Evolutionary conservation across 371 early-diverging fungal genomes (phyloP).

Genomic region (Fennellomyces sp.): DNA sequence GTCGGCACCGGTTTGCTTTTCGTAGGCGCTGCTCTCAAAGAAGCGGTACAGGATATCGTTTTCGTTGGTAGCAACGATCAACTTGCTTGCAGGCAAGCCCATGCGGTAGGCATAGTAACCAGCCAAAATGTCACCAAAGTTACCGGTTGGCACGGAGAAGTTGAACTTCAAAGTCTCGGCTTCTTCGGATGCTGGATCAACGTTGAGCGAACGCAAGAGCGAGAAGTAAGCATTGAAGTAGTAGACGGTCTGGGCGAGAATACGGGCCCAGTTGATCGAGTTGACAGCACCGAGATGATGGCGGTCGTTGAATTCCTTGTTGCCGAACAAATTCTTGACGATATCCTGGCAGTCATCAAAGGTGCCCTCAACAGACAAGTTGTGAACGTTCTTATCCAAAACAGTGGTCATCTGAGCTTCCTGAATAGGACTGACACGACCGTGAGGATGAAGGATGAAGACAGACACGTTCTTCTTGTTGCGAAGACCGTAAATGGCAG

Average conservation of each 20-base stretch:
- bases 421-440: conserved; percentile 91
- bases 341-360: conserved; percentile 97
- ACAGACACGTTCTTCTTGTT: conserved; percentile 92
- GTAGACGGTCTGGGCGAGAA: conserved; percentile 94
- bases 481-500: conserved; percentile 96
- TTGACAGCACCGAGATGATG: conserved; percentile 94
- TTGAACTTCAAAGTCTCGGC: conserved; percentile 62
- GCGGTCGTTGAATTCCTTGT: conserved; percentile 72
- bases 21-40: conserved; percentile 86
- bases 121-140: conserved; percentile 97
- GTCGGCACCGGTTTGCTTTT: conserved; percentile 61
- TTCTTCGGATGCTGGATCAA: conserved; percentile 49
- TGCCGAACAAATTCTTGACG: conserved; percentile 89
- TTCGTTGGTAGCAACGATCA: conserved; percentile 92
- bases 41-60: conserved; percentile 97
- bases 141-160: conserved; percentile 96
- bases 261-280: conserved; percentile 99
- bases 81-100: conserved; percentile 86
- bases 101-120: conserved; percentile 91
- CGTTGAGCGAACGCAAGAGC: conserved; percentile 60
- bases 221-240: conserved; percentile 93
- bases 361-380: conserved; percentile 89
- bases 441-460: conserved; percentile 92
- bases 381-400: conserved; percentile 90
- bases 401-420: conserved; percentile 98